Conservation (phyloP, 2,329 filamentous ascomycete species). For the Ophiostoma novo-ulmi region DNA sequence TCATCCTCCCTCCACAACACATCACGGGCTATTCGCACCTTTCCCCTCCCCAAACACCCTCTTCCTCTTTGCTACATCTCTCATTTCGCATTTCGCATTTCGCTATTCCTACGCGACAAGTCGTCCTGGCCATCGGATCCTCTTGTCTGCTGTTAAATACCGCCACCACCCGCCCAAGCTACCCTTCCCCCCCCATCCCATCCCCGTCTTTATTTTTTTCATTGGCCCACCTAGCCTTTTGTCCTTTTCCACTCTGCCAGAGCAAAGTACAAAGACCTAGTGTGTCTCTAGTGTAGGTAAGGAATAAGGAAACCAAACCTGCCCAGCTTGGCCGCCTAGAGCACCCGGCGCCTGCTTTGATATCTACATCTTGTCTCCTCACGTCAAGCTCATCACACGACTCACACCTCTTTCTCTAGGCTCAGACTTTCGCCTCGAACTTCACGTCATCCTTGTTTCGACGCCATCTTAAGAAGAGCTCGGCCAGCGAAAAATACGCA, state of each 20-base stretch:
- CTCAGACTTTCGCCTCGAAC: not conserved
- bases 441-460: not conserved
- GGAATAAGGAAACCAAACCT: not conserved
- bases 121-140: conserved; percentile 25
- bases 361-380: not conserved
- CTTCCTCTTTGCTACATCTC: not conserved
- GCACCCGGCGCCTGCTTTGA: not conserved
- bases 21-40: conserved; percentile 20
- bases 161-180: not conserved
- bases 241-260: not conserved
- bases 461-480: not conserved
- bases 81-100: not conserved
- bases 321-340: conserved; percentile 4
- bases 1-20: conserved; percentile 15
- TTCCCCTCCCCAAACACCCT: not conserved
- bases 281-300: conserved; percentile 13
- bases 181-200: not conserved
- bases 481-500: not conserved
- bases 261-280: conserved; percentile 19
- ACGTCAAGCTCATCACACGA: not conserved
- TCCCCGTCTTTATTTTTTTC: conserved; percentile 5
- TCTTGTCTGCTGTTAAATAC: not conserved
- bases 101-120: conserved; percentile 14
- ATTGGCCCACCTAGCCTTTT: conserved; percentile 8
- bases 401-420: conserved; percentile 1